These are phyloP conservation scores for Collybiopsis confluens DNA, from an alignment of 768 basidiomycete species.

Conservation along the genomic window DNA sequence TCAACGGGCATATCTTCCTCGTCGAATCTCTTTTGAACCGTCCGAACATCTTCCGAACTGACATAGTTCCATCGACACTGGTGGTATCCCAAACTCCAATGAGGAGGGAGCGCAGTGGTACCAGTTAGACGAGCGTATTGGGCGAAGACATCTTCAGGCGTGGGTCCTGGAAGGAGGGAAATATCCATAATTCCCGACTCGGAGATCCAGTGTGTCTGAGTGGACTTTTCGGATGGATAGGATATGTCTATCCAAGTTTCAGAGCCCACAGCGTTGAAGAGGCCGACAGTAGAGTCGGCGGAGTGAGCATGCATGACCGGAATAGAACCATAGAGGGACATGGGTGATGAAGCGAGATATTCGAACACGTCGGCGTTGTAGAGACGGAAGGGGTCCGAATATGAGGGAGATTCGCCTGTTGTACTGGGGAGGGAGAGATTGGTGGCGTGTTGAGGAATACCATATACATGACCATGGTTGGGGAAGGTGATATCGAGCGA, in stretches of 20 bases:
- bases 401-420: constrained; percentile 69
- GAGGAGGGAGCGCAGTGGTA: constrained; percentile 79
- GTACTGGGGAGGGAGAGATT: constrained; percentile 86
- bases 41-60: constrained; percentile 80
- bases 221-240: constrained; percentile 62
- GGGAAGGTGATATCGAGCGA: constrained; percentile 94
- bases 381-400: constrained; percentile 89
- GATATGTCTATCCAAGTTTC: constrained; percentile 95
- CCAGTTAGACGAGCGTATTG: constrained; percentile 89
- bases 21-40: constrained; percentile 85
- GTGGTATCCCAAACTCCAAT: constrained; percentile 92
- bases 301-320: constrained; percentile 94
- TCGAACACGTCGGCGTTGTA: constrained; percentile 97
- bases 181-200: constrained; percentile 96
- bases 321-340: constrained; percentile 87
- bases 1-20: constrained; percentile 94
- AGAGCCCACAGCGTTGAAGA: constrained; percentile 83
- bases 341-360: constrained; percentile 76
- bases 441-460: constrained; percentile 95
- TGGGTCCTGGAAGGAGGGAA: constrained; percentile 90
- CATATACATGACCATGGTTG: constrained; percentile 85
- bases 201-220: constrained; percentile 94
- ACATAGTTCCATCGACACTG: constrained; percentile 99
- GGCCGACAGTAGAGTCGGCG: constrained; percentile 78
- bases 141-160: constrained; percentile 73